Conservation (phyloP, 352 stramenopile genomes). For the Pythium sukuiense region DNA sequence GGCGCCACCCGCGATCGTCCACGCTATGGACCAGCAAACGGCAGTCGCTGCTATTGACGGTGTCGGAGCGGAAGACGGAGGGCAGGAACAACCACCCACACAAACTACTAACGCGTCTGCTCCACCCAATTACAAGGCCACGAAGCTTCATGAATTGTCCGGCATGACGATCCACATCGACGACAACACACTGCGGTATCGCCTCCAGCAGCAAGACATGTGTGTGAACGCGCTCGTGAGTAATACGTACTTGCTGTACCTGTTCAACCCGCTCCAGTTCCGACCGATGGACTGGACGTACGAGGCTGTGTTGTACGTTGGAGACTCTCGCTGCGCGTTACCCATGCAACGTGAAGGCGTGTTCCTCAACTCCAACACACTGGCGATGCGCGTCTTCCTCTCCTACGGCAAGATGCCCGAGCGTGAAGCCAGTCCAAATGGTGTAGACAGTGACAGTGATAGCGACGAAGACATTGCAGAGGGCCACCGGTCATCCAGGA, state of each 20-base stretch:
- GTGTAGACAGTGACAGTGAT: slow-evolving; percentile 10
- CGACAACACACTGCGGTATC: slow-evolving; percentile 82
- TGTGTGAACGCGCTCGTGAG: slow-evolving; percentile 82
- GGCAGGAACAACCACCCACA: background rate
- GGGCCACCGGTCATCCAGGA: background rate
- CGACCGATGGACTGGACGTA: slow-evolving; percentile 85
- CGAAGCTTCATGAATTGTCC: slow-evolving; percentile 81
- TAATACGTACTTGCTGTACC: slow-evolving; percentile 87
- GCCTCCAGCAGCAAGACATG: slow-evolving; percentile 49
- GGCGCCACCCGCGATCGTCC: slow-evolving; percentile 61
- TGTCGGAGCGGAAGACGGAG: background rate
- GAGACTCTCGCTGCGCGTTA: slow-evolving; percentile 44
- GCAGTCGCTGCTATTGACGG: background rate
- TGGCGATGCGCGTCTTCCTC: slow-evolving; percentile 76
- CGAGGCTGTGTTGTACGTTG: slow-evolving; percentile 61
- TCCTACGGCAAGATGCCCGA: slow-evolving; percentile 78
- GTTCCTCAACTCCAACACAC: slow-evolving; percentile 73
- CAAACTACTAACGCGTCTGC: background rate
- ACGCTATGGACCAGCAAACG: slow-evolving; percentile 18
- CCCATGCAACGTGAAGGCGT: slow-evolving; percentile 75
- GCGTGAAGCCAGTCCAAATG: slow-evolving; percentile 13
- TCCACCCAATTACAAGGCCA: slow-evolving; percentile 17
- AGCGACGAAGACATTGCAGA: slow-evolving; percentile 12
- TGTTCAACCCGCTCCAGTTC: slow-evolving; percentile 85
- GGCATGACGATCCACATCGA: slow-evolving; percentile 86